Evolutionary conservation across 148 eudicot genomes (phyloP).

Genomic region (Diospyros lotus): DNA sequence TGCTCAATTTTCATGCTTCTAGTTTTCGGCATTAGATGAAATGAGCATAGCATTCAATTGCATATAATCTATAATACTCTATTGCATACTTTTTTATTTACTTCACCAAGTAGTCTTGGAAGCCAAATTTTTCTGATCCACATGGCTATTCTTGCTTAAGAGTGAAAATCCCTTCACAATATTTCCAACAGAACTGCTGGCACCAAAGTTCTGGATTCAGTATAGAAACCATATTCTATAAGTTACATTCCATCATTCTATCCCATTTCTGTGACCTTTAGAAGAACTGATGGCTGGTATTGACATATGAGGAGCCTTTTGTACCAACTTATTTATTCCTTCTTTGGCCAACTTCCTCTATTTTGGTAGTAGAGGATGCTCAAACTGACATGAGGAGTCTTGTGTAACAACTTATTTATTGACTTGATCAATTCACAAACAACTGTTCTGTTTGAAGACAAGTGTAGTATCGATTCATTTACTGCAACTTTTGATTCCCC

Average conservation of each 20-base stretch:
- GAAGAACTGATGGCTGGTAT: neutral
- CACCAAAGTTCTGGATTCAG: neutral
- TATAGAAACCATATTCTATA: neutral
- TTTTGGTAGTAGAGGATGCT: neutral
- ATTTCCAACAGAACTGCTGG: neutral
- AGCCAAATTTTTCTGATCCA: constrained; percentile 1
- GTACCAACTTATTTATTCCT: neutral
- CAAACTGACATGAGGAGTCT: neutral
- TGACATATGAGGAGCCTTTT: no score
- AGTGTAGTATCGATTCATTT: neutral
- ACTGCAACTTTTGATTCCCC: neutral
- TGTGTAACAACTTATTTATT: neutral
- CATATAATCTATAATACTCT: neutral
- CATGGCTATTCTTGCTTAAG: neutral
- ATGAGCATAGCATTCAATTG: neutral
- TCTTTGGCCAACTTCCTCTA: neutral
- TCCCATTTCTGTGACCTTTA: neutral
- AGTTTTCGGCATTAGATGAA: neutral
- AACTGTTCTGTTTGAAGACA: neutral
- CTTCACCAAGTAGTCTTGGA: neutral
- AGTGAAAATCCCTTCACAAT: neutral
- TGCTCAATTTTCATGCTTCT: constrained; percentile 1
- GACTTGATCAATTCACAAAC: neutral
- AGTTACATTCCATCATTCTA: neutral
- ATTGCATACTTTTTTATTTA: neutral